Conservation (phyloP, 2,329 filamentous ascomycete genomes). For the Colletotrichum coccodes region DNA sequence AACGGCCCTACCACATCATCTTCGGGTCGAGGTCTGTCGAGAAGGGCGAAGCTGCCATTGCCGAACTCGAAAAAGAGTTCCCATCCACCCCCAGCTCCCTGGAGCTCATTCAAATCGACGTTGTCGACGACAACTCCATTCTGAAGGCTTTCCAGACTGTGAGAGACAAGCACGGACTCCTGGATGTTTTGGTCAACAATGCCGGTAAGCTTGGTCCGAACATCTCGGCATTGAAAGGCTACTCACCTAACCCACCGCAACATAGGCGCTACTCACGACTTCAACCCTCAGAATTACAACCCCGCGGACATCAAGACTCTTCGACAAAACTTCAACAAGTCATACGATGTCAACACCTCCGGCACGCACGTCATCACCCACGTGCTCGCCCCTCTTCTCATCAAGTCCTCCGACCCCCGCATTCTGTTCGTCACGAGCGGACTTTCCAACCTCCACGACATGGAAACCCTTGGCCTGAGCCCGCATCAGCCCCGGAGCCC, state of each 20-base stretch:
- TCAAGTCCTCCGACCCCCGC: constrained; percentile 53
- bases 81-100: constrained; percentile 53
- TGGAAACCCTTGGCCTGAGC: constrained; percentile 34
- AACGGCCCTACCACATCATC: constrained; percentile 62
- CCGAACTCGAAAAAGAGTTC: constrained; percentile 50
- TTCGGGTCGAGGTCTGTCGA: constrained; percentile 62
- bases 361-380: constrained; percentile 52
- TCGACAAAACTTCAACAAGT: constrained; percentile 54
- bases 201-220: constrained; percentile 36
- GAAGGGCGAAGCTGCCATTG: constrained; percentile 61
- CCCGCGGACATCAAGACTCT: constrained; percentile 33
- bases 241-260: neutral
- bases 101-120: constrained; percentile 60
- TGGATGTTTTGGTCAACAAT: constrained; percentile 48
- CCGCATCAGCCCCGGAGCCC: constrained; percentile 44
- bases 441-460: constrained; percentile 45
- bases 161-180: constrained; percentile 37
- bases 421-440: constrained; percentile 60
- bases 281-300: constrained; percentile 50
- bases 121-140: constrained; percentile 60
- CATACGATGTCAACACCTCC: constrained; percentile 62
- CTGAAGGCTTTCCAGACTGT: constrained; percentile 39
- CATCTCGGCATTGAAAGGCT: constrained; percentile 14
- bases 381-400: constrained; percentile 51
- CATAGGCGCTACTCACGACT: constrained; percentile 28